phyloP scores from a whole-genome alignment of 345 rosid species.

The Rhodamnia argentea region DNA sequence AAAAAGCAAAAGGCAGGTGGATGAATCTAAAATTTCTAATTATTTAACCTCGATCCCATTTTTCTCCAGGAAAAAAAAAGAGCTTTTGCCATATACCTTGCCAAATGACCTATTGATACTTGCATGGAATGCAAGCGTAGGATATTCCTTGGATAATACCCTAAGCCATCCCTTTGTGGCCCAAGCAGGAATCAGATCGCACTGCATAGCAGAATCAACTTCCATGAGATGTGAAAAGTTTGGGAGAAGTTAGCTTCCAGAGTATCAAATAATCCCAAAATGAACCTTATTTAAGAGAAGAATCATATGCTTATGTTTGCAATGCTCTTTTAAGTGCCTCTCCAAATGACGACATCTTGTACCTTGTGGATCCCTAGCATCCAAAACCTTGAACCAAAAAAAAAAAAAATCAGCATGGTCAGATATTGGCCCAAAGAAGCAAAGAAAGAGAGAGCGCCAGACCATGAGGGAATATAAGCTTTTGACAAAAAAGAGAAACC shows the following conservation, averaged over 20 bases:
- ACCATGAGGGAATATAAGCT: background rate
- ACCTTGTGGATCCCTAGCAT: slow-evolving; percentile 94
- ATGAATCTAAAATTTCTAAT: background rate
- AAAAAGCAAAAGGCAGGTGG: background rate
- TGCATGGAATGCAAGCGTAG: slow-evolving; percentile 96
- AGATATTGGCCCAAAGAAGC: background rate
- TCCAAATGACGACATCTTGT: slow-evolving; percentile 89
- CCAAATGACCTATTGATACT: slow-evolving; percentile 88
- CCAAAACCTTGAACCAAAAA: slow-evolving; percentile 55
- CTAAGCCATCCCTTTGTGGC: slow-evolving; percentile 94
- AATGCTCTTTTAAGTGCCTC: slow-evolving; percentile 83
- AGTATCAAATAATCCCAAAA: background rate
- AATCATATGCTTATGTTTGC: slow-evolving; percentile 85
- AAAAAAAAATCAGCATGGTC: background rate
- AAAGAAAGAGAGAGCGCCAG: background rate
- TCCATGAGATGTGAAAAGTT: no score
- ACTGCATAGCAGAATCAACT: slow-evolving; percentile 23
- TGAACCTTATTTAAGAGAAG: slow-evolving; percentile 83
- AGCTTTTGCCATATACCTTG: slow-evolving; percentile 40
- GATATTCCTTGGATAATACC: slow-evolving; percentile 78
- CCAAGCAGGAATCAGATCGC: slow-evolving; percentile 98
- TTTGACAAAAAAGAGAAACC: background rate
- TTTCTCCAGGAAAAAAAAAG: background rate
- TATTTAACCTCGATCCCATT: background rate
- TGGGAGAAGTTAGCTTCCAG: background rate